A percentile compares a stretch with the other conserved stretches of the same genome.
phyloP scores from a whole-genome alignment of 345 rosid species.

The Durio zibethinus region DNA sequence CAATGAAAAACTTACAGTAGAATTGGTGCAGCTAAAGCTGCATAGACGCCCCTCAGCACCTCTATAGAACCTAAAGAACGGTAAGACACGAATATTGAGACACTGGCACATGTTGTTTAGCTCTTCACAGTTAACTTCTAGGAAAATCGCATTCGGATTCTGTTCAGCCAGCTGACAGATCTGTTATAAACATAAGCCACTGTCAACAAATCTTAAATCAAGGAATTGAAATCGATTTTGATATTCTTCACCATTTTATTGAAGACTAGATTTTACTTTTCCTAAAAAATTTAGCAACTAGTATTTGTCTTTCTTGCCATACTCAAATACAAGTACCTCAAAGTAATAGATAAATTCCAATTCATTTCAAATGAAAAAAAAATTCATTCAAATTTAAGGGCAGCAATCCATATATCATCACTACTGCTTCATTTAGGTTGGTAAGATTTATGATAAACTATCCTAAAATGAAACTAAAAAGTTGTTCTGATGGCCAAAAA shows the following conservation, averaged over 20 bases:
- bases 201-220: neutral
- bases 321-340: neutral
- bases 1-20: constrained; percentile 41
- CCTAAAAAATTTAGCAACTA: neutral
- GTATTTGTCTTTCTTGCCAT: neutral
- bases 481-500: neutral
- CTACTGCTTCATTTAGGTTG: neutral
- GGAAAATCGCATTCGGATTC: constrained; percentile 52
- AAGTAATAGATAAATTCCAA: neutral
- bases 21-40: constrained; percentile 69
- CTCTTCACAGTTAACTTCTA: constrained; percentile 69
- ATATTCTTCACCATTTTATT: neutral
- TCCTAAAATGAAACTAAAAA: neutral
- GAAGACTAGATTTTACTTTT: neutral
- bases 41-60: constrained; percentile 63
- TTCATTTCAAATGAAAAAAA: too few relatives aligned
- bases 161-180: constrained; percentile 71
- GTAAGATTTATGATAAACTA: neutral
- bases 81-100: constrained; percentile 65
- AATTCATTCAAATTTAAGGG: too few relatives aligned
- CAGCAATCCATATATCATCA: neutral
- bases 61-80: constrained; percentile 73
- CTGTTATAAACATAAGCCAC: constrained; percentile 27
- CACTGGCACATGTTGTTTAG: constrained; percentile 54
- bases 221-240: neutral